Base-by-base conservation (phyloP, 2,329 filamentous ascomycete genomes). In the Claviceps sp. region DNA sequence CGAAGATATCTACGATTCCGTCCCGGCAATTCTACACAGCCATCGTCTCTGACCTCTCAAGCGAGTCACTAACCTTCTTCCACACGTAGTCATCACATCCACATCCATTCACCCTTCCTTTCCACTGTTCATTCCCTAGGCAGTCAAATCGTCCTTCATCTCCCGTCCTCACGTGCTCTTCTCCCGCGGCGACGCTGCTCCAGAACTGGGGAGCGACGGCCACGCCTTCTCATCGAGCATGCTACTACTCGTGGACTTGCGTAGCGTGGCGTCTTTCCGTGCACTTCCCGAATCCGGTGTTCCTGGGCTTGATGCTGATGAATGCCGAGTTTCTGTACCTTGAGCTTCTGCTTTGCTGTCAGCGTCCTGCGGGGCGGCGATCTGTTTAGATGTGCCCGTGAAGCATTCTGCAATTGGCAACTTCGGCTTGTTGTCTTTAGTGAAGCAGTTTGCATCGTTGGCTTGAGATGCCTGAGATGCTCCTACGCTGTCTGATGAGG, bases 171-270 rank as follows among this genome's bases (percentile, higher is more conserved):
- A 45, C 38, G 13, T 45, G 8, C n/a, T 22, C 23, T 45, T 29
- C n/a, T 34, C n/a, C 22, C 29, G n/a, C 20, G 51, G 46, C 14
- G 50, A 49, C 5, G 13, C 26, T n/a, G 23, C 26, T 6, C 17
- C 29, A 11, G 46, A 42, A 22, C 38, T 20, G 20, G 51, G 47
- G 7, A 52, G 47, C 37, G 44, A 46, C 20, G 51, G 51, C 51
- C 51, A 52, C 20, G 42, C 23, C 26, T 43, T 49, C 29, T 52
- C 46, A n/a, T 50, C 50, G 44, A 51, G 50, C 20, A 36, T 2
- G 36, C 44, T 43, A 23, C 34, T 42, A 9, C 42, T 45, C 14
- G 29, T 45, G 20, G 40, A 26, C 40, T 50, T 50, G 48, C 40
- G 23, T 16, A 23, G 39, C 29, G n/a, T 22, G 11, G 13, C 7